Conservation (phyloP, 352 stramenopile genomes). For the Halophytophthora polymorphica region DNA sequence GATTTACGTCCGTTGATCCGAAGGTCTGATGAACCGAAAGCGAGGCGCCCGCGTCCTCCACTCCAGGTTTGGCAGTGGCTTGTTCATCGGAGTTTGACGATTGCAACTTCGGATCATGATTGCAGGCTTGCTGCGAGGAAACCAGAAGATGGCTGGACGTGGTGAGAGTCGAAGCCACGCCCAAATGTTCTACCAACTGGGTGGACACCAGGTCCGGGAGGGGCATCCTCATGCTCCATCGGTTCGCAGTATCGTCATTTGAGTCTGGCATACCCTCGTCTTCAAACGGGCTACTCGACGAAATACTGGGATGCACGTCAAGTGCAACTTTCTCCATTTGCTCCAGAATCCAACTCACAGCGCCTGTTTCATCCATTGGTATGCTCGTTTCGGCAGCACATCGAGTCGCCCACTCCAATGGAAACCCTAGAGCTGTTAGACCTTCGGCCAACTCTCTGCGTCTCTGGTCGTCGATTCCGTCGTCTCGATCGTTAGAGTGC, state of each 20-base stretch:
- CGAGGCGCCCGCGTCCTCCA: background rate
- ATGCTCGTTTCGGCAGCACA: constrained; percentile 55
- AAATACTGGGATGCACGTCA: constrained; percentile 4
- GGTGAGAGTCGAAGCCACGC: background rate
- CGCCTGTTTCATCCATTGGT: constrained; percentile 53
- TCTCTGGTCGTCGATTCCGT: constrained; percentile 14
- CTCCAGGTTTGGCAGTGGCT: background rate
- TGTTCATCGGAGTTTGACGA: too few species aligned
- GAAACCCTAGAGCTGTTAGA: constrained; percentile 82
- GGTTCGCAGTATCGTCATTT: background rate
- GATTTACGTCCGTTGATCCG: constrained; percentile 3
- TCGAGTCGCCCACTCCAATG: constrained; percentile 66
- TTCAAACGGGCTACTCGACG: background rate
- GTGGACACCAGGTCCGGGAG: constrained; percentile 13
- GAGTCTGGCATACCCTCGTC: constrained; percentile 3
- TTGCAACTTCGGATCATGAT: too few species aligned
- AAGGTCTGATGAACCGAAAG: background rate
- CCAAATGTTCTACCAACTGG: constrained; percentile 14
- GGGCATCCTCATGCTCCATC: constrained; percentile 9
- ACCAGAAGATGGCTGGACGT: background rate
- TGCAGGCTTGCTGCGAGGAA: background rate
- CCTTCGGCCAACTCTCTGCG: constrained; percentile 66
- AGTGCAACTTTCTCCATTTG: constrained; percentile 78
- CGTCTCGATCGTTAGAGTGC: constrained; percentile 5
- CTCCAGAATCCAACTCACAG: constrained; percentile 89